Conservation (phyloP, 164 flowering plant genomes). For the Malania oleifera region DNA sequence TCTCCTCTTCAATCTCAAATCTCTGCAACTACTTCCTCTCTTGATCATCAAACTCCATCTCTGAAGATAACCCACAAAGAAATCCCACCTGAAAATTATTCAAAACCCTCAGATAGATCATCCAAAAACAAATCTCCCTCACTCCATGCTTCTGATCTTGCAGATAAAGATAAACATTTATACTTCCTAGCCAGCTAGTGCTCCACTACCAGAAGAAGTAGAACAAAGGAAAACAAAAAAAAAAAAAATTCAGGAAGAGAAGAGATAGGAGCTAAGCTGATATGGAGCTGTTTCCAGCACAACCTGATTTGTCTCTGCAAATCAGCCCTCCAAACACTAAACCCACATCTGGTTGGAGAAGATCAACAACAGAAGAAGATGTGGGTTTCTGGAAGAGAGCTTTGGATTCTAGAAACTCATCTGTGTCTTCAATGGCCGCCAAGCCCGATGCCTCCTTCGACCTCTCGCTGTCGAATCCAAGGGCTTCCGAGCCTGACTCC, state of each 20-base stretch:
- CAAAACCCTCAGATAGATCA: constrained; percentile 18
- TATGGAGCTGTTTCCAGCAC: constrained; percentile 95
- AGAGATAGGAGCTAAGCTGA: neutral
- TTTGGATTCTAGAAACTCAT: constrained; percentile 39
- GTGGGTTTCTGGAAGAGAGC: constrained; percentile 81
- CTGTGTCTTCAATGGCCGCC: constrained; percentile 23
- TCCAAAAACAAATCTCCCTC: too few species aligned
- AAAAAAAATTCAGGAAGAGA: too few species aligned
- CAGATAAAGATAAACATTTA: too few species aligned
- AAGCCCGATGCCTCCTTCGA: constrained; percentile 34
- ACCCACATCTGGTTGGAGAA: constrained; percentile 40
- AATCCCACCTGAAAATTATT: constrained; percentile 30
- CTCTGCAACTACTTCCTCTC: constrained; percentile 41
- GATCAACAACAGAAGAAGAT: constrained; percentile 36
- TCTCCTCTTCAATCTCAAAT: constrained; percentile 30
- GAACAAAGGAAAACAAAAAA: constrained; percentile 7
- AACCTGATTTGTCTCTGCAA: constrained; percentile 89
- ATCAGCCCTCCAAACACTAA: constrained; percentile 82
- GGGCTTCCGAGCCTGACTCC: constrained; percentile 22
- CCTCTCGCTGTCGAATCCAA: constrained; percentile 56
- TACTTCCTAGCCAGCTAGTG: too few species aligned
- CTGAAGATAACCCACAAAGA: too few species aligned
- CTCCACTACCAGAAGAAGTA: constrained; percentile 7
- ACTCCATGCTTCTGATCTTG: too few species aligned
- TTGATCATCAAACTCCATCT: too few species aligned